Conservation (phyloP, 2,329 filamentous ascomycete genomes). For the Drechslerella dactyloides region DNA sequence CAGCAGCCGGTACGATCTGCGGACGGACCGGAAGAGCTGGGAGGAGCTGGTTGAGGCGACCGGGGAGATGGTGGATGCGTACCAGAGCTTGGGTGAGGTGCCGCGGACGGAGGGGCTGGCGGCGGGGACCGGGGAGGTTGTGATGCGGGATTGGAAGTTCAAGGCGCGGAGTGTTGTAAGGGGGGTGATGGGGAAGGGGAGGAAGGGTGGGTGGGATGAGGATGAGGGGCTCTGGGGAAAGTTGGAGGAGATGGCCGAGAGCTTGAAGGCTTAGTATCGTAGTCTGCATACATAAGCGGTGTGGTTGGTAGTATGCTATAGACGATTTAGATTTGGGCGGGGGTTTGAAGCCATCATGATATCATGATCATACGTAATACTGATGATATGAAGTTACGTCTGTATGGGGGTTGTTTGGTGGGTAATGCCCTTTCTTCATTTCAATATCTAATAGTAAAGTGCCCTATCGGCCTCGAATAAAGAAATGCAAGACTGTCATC, state of each 20-base stretch:
- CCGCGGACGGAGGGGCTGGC: constrained; percentile 65
- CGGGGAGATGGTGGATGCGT: constrained; percentile 77
- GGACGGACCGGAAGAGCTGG: constrained; percentile 71
- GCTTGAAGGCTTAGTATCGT: constrained; percentile 12
- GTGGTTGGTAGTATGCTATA: no score
- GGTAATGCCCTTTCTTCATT: no score
- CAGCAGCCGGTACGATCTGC: constrained; percentile 64
- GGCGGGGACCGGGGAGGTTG: constrained; percentile 64
- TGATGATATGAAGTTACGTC: no score
- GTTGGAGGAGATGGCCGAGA: constrained; percentile 16
- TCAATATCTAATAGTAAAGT: no score
- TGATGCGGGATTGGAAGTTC: constrained; percentile 83
- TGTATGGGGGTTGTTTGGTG: no score
- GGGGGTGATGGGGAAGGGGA: constrained; percentile 81
- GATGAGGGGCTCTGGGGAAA: constrained; percentile 54
- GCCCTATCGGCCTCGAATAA: no score
- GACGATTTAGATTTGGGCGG: no score
- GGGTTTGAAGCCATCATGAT: no score
- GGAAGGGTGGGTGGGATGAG: constrained; percentile 80
- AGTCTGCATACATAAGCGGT: constrained; percentile 3
- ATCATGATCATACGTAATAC: no score
- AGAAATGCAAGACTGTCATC: no score
- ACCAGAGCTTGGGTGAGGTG: constrained; percentile 76
- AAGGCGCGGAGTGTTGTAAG: constrained; percentile 85
- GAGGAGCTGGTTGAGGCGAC: constrained; percentile 76